Base-by-base conservation (phyloP, 805 yeast species). In the Yamadazyma sp. region DNA sequence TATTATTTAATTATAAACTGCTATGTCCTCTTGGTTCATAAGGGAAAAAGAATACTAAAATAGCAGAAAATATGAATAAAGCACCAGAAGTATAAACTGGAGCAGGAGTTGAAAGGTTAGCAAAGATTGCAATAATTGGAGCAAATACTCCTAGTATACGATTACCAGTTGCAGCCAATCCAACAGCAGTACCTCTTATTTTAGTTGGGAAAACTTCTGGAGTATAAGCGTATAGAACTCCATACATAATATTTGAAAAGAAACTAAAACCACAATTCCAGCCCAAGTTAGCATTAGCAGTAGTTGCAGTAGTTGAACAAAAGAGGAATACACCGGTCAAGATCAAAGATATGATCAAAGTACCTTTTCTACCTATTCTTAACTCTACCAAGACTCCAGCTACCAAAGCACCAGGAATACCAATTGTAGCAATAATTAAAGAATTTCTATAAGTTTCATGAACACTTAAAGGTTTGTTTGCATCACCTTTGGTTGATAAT, bases 21-120 rank as follows among this genome's bases (percentile, higher is more conserved):
- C 15, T 27, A 17, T 14, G 20, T 8, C 56, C 54, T 37, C 50
- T 42, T 15, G 60, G 56, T 38, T 55, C 60, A 33, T 50, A 57
- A 7, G 58, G 58, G 42, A 57, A 52, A 26, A 56, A 52, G 35
- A 55, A 22, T 13, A 54, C 56, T 39, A 62, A 38, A 4, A 58
- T 38, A 4, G 74, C 68, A n/a, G 77, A 53, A 16, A 53, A 47
- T 13, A 78, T 67, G 44, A 77, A 73, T 29, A 75, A 50, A 2
- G 76, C 78, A 27, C 81, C 82, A 48, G 78, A 69, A 12, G 77
- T 79, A 69, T 74, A 78, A 31, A 78, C 75, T 4, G 83, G 83
- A 12, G 78, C 76, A 1, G 78, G 49, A 2, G 78, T 65, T n/a
- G 71, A 64, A 36, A 75, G 61, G 45, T 78, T 74, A 4, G 75